A percentile compares a stretch with the other conserved stretches of the same genome.
These are phyloP conservation scores for Teratosphaeria nubilosa DNA, from an alignment of 2,329 filamentous ascomycete species.

Conservation along the genomic window DNA sequence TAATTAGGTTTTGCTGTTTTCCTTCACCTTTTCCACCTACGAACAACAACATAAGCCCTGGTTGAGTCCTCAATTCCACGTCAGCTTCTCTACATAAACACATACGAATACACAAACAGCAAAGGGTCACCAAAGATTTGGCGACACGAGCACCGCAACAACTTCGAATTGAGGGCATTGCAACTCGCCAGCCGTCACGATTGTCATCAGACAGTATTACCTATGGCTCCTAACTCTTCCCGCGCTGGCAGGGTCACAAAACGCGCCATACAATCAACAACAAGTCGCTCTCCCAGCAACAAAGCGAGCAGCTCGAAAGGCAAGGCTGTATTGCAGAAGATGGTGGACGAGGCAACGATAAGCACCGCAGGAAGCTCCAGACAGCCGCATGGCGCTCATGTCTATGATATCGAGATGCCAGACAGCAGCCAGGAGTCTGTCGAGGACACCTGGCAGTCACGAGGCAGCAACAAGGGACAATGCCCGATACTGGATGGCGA, in stretches of 20 bases:
- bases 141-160: background rate
- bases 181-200: background rate
- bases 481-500: slow-evolving; percentile 16
- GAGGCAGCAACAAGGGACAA: background rate
- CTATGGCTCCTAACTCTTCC: background rate
- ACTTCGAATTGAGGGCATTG: background rate
- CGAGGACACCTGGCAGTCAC: background rate
- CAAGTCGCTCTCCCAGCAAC: background rate
- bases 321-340: background rate
- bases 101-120: background rate
- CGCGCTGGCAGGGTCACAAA: background rate
- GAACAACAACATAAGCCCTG: background rate
- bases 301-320: background rate
- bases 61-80: background rate
- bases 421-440: background rate
- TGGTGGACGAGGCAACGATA: background rate
- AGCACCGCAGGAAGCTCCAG: background rate
- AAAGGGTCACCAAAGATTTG: background rate
- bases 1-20: background rate
- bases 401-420: background rate
- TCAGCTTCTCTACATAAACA: background rate
- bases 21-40: background rate
- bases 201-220: background rate
- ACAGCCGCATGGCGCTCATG: background rate
- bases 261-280: background rate